phyloP scores from a whole-genome alignment of 768 basidiomycete genomes.

The Leccinum subgranulosum region DNA sequence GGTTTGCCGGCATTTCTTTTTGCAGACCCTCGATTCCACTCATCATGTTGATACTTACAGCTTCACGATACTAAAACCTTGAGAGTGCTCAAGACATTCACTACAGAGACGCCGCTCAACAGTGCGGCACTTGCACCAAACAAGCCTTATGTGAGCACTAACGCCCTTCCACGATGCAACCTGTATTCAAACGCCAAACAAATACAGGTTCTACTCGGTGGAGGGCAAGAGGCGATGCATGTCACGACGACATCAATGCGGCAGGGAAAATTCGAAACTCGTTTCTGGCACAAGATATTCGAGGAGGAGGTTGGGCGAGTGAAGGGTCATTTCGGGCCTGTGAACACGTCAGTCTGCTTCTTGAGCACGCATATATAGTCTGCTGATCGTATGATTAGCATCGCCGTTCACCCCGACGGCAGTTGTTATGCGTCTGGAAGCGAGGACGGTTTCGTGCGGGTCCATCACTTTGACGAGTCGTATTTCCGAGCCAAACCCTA shows the following conservation, averaged over 20 bases:
- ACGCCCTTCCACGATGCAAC: background rate
- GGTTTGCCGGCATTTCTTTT: conserved; percentile 41
- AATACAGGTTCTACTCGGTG: conserved; percentile 79
- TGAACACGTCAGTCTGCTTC: conserved; percentile 77
- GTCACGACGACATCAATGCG: conserved; percentile 93
- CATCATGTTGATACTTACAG: conserved; percentile 32
- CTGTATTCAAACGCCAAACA: background rate
- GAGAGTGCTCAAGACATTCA: conserved; percentile 87
- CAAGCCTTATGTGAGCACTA: conserved; percentile 71
- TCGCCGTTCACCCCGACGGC: conserved; percentile 89
- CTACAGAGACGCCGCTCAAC: conserved; percentile 93
- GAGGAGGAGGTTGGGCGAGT: conserved; percentile 97
- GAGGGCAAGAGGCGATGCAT: conserved; percentile 97
- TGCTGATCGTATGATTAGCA: conserved; percentile 43
- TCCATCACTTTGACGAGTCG: conserved; percentile 91
- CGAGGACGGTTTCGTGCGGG: conserved; percentile 92
- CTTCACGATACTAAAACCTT: conserved; percentile 89
- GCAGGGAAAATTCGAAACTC: conserved; percentile 96
- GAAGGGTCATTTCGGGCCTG: conserved; percentile 95
- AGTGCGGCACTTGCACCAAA: conserved; percentile 84
- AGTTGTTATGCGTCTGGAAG: conserved; percentile 90
- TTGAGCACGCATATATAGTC: background rate
- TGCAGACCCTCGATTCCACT: background rate
- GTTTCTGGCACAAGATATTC: conserved; percentile 97
- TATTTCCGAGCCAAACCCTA: conserved; percentile 93